Base-by-base conservation (phyloP, 1,139 yeast genomes). In the Maudiozyma humilis region DNA sequence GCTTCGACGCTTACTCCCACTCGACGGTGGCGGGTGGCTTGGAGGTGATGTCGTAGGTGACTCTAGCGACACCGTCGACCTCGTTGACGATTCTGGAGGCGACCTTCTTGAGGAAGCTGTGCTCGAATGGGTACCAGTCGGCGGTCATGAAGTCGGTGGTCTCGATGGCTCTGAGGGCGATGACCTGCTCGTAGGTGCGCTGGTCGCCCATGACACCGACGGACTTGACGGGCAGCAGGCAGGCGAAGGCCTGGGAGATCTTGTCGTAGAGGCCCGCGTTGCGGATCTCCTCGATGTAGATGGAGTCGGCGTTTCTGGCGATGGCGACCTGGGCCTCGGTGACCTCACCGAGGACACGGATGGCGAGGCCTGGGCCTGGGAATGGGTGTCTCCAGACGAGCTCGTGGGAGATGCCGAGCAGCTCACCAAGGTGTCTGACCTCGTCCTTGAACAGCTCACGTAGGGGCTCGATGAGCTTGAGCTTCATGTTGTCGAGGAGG, bases 321-420 rank as follows among this genome's bases (percentile, higher is more conserved):
- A 91, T 91, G 62, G 79, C 88, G 47, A 91, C 91, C 72, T 91
- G 98, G 52, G 75, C 81, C 56, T 79, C 83, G 50, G 96, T 86
- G 52, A 91, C 96, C 71, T 89, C 97, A 57, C 99, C 99, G 47
- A 91, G 74, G 47, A 91, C 94, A 71, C 99, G 82, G 65, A 91
- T 93, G 56, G 97, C 98, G 64, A 91, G 85, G 72, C 99, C 99
- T 65, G 99, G 99, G 64, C 99, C 99, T 61, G 99, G 99, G 95
- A 91, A 91, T 47, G 99, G 99, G 65, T 91, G 99, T 76, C 99
- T 86, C 97, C 98, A 89, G 55, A 91, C 97, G 59, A 91, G 77
- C 58, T 91, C 98, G 63, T 87, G 93, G 39, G 97, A 94, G 59
- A 91, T 93, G 44, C 96, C 96, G 72, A 91, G 72, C 45, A 93